Evolutionary conservation across 352 stramenopile species (phyloP).

Genomic region (Globisporangium camurandrum): DNA sequence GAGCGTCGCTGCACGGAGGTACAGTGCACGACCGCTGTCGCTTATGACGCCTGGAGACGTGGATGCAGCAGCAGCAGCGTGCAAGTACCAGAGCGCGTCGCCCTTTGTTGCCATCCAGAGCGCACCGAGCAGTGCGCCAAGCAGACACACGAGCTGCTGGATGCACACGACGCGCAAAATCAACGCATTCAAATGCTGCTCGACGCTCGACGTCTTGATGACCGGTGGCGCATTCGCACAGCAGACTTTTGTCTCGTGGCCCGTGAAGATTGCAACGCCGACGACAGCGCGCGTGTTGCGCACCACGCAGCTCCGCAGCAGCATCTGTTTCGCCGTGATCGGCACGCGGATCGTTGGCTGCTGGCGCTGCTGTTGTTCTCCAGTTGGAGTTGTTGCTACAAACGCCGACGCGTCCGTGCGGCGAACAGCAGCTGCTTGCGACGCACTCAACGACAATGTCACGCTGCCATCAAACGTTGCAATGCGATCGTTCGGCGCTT

Average conservation of each 20-base stretch:
- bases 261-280: slow-evolving; percentile 87
- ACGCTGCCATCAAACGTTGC: slow-evolving; percentile 77
- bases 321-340: slow-evolving; percentile 83
- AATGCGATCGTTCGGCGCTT: slow-evolving; percentile 81
- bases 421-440: slow-evolving; percentile 24
- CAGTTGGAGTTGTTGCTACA: slow-evolving; percentile 19
- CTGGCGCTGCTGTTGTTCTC: slow-evolving; percentile 5
- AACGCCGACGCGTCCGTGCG: slow-evolving; percentile 3
- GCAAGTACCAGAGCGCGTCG: slow-evolving; percentile 62
- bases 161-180: slow-evolving; percentile 72
- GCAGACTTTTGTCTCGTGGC: slow-evolving; percentile 80
- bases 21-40: too few relatives aligned
- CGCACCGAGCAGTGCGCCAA: slow-evolving; percentile 54
- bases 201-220: slow-evolving; percentile 75
- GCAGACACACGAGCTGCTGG: slow-evolving; percentile 63
- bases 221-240: slow-evolving; percentile 73
- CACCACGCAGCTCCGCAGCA: slow-evolving; percentile 85
- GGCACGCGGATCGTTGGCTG: slow-evolving; percentile 32
- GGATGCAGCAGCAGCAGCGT: background rate
- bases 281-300: slow-evolving; percentile 80
- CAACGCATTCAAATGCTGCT: slow-evolving; percentile 58
- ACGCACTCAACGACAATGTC: slow-evolving; percentile 27
- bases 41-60: too few relatives aligned
- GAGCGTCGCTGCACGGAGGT: too few relatives aligned
- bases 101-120: slow-evolving; percentile 65